Evolutionary conservation across 129 eudicot genomes (phyloP).

Genomic region (sunflower (Helianthus annuus)): HanXRQr2.0-SUNRISE NC_035441.2:126703595-126704094

Average conservation of each 20-base stretch:
- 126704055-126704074: constrained; percentile 47
- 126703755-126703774: constrained; percentile 20
- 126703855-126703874: constrained; percentile 39
- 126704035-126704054: constrained; percentile 54
- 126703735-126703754: not conserved
- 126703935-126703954: constrained; percentile 53
- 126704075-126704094: constrained; percentile 46
- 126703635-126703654: constrained; percentile 52
- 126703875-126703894: constrained; percentile 53
- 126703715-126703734: not conserved
- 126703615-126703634: constrained; percentile 40
- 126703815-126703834: constrained; percentile 58
- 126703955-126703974: constrained; percentile 45
- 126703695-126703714: constrained; percentile 29
- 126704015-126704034: constrained; percentile 55
- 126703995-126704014: constrained; percentile 58
- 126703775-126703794: too few relatives aligned
- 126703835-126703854: constrained; percentile 49
- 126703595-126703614: constrained; percentile 42
- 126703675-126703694: constrained; percentile 45
- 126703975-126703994: constrained; percentile 53
- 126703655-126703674: constrained; percentile 38
- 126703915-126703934: constrained; percentile 41
- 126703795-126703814: constrained; percentile 39
- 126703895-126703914: constrained; percentile 40